Percentiles rank a stretch among this genome's conserved stretches.
These are phyloP conservation scores for Rhexocercosporidium sp. DNA, from an alignment of 2,329 filamentous ascomycete species.

Conservation along the genomic window DNA sequence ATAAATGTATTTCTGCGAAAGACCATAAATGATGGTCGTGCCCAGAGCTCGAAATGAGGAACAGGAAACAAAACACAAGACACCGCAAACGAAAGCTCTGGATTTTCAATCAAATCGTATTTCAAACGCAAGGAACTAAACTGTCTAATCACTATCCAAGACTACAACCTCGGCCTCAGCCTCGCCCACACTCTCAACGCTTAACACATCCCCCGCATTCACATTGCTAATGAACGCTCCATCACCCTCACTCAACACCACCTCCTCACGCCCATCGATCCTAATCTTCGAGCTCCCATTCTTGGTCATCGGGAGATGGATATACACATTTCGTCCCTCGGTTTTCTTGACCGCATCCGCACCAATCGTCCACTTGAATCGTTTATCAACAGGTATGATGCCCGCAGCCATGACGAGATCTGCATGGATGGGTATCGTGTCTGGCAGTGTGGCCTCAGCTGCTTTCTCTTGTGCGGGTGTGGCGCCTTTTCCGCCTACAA, in stretches of 20 bases:
- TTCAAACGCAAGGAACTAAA: not conserved
- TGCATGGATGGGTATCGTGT: slow-evolving; percentile 82
- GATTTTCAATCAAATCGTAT: not conserved
- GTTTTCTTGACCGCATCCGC: slow-evolving; percentile 55
- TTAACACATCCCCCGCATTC: slow-evolving; percentile 66
- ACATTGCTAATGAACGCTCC: slow-evolving; percentile 76
- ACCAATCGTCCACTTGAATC: slow-evolving; percentile 76
- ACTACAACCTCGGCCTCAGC: slow-evolving; percentile 62
- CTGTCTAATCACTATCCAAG: slow-evolving; percentile 38
- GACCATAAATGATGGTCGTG: too few relatives aligned
- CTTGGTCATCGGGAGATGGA: slow-evolving; percentile 83
- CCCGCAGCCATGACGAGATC: slow-evolving; percentile 84
- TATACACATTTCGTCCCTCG: slow-evolving; percentile 72
- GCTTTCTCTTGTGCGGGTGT: slow-evolving; percentile 66
- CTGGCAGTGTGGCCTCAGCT: slow-evolving; percentile 63
- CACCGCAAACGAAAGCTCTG: too few relatives aligned
- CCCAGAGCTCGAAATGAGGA: too few relatives aligned
- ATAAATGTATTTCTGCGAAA: too few relatives aligned
- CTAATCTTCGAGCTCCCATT: slow-evolving; percentile 74
- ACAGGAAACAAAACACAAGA: too few relatives aligned
- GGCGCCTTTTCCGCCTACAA: slow-evolving; percentile 69
- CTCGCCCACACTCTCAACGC: slow-evolving; percentile 70
- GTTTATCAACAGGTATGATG: slow-evolving; percentile 68
- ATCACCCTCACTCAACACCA: slow-evolving; percentile 76
- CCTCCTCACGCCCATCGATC: slow-evolving; percentile 68